phyloP scores from a whole-genome alignment of 768 basidiomycete species.

The Pleurotus cornucopiae region DNA sequence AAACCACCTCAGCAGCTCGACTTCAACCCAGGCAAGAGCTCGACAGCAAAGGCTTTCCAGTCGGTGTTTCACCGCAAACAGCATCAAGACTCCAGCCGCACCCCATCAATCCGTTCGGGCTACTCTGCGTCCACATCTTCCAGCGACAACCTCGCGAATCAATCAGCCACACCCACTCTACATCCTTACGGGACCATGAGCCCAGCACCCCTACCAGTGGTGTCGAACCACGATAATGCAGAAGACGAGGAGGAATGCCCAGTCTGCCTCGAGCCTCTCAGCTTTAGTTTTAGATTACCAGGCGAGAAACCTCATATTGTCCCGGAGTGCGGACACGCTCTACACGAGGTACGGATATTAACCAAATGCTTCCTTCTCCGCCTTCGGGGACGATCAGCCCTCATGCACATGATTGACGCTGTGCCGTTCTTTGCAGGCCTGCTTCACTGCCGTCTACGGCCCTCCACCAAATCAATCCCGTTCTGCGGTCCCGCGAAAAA shows the following conservation, averaged over 20 bases:
- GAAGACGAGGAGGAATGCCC: slow-evolving; percentile 92
- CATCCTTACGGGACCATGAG: slow-evolving; percentile 62
- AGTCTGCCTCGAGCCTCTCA: slow-evolving; percentile 93
- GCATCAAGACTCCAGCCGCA: slow-evolving; percentile 19
- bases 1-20: slow-evolving; percentile 20
- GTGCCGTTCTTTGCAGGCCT: slow-evolving; percentile 55
- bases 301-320: slow-evolving; percentile 98
- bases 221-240: slow-evolving; percentile 54
- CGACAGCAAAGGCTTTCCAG: slow-evolving; percentile 39
- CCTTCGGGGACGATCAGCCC: background rate
- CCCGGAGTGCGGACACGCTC: slow-evolving; percentile 94
- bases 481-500: slow-evolving; percentile 56
- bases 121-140: slow-evolving; percentile 41
- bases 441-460: slow-evolving; percentile 96
- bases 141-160: slow-evolving; percentile 26
- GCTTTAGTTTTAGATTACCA: slow-evolving; percentile 86
- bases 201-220: slow-evolving; percentile 66
- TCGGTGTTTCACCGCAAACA: slow-evolving; percentile 48
- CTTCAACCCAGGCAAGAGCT: slow-evolving; percentile 17
- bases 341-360: slow-evolving; percentile 71
- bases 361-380: background rate
- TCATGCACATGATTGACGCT: background rate
- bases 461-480: slow-evolving; percentile 63
- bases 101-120: slow-evolving; percentile 35
- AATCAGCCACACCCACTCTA: slow-evolving; percentile 11